Percentiles rank a stretch among this genome's conserved stretches.
phyloP scores from a whole-genome alignment of 352 stramenopile genomes.

The Albugo laibachii region DNA sequence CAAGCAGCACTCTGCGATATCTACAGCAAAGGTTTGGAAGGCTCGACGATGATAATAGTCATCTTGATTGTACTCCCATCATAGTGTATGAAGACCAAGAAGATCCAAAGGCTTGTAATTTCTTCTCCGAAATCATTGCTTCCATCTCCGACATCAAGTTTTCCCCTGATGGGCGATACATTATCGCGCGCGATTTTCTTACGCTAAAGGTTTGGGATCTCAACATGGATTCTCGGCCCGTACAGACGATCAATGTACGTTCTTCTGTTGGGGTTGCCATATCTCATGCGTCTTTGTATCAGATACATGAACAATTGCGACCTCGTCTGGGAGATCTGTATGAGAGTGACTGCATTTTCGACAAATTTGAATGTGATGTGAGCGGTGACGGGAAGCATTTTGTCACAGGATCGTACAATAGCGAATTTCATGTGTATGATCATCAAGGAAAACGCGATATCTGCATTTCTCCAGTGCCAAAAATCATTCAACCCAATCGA shows the following conservation, averaged over 20 bases:
- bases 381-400: slow-evolving; percentile 84
- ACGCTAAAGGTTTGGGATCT: slow-evolving; percentile 94
- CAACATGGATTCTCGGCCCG: slow-evolving; percentile 84
- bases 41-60: neutral
- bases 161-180: slow-evolving; percentile 84
- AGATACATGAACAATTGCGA: slow-evolving; percentile 87
- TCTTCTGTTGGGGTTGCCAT: neutral
- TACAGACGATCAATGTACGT: slow-evolving; percentile 84
- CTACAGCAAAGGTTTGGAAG: slow-evolving; percentile 36
- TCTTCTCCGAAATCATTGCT: slow-evolving; percentile 92
- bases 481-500: slow-evolving; percentile 18
- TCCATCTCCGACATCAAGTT: slow-evolving; percentile 91
- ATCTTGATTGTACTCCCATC: neutral
- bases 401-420: slow-evolving; percentile 89
- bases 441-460: slow-evolving; percentile 58
- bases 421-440: slow-evolving; percentile 85
- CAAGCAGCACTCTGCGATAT: slow-evolving; percentile 75
- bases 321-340: slow-evolving; percentile 81
- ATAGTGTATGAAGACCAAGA: slow-evolving; percentile 69
- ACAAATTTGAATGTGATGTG: slow-evolving; percentile 92
- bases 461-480: slow-evolving; percentile 35
- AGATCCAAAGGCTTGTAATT: slow-evolving; percentile 67
- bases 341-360: slow-evolving; percentile 93
- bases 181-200: slow-evolving; percentile 90
- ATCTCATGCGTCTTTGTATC: neutral